Evolutionary conservation across 495 filamentous ascomycete genomes (phyloP), one percentile per base, ranked within the genome.

Genomic region (Aspergillus bridgeri): DNA sequence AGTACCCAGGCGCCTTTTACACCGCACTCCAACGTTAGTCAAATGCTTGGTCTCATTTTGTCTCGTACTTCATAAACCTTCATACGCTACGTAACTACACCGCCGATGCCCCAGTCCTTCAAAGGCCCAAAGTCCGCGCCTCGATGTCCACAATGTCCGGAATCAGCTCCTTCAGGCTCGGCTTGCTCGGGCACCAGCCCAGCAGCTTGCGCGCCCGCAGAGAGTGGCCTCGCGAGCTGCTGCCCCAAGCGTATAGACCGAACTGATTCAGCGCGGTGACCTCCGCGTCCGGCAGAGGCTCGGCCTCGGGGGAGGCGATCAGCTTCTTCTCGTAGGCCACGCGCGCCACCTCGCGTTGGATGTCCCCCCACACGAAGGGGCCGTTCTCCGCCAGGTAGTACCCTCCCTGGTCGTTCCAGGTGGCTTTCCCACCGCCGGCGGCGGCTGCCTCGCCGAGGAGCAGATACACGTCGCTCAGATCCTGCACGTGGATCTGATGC

Each of bases 321-420:
- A 86, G 81, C 1, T 85, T 84, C 70, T 86, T 82, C 60, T 83
- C 79, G 48, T 83, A 75, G 6, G 87, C 86, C 62, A 80, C 79
- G 54, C 81, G 68, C 0, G 84, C 88, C 58, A 94, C 71, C 20
- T 71, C 67, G 24, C 76, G 76, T 42, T 87, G 76, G 23, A 92
- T 69, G 48, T 90, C 82, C 29, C 83, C 85, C 89, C 89, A 94
- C 25, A 79, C 77, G 65, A 89, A 86, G 49, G 83, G 71, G 5
- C 85, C 88, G 61, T 86, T 87, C 69, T 90, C 86, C 38, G 81
- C 79, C 57, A 92, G 82, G 69, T 88, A 93, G 68, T 94, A 92
- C 1, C 83, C 89, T 2, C 83, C 89, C 61, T 87, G 78, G 8
- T 79, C 72, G 7, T 86, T 87, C 84, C 89, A 96, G 15, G 88